These are phyloP conservation scores for Tolypocladium capitatum DNA, from an alignment of 2,329 filamentous ascomycete species.

Conservation along the genomic window DNA sequence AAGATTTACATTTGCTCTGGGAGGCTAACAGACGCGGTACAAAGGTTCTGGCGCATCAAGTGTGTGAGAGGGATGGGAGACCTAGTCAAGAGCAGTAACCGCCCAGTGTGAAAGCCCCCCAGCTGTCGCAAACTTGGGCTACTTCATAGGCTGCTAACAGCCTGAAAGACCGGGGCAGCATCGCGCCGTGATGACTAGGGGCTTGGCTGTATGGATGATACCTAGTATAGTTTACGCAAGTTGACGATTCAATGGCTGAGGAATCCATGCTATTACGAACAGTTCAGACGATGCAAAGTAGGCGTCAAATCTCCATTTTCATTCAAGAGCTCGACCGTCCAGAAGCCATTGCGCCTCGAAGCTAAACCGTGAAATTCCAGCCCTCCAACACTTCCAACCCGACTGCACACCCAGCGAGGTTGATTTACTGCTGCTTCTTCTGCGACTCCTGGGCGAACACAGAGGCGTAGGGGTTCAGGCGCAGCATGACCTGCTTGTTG, in stretches of 20 bases:
- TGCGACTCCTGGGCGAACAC: conserved; percentile 62
- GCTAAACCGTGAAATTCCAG: conserved; percentile 20
- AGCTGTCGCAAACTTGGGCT: neutral
- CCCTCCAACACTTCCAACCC: conserved; percentile 11
- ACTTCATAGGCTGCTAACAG: neutral
- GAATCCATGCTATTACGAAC: neutral
- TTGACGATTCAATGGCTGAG: neutral
- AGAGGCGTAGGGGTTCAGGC: conserved; percentile 95
- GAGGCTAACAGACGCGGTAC: too few relatives aligned
- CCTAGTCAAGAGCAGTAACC: neutral
- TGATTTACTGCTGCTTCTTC: conserved; percentile 27
- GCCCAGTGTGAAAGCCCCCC: neutral
- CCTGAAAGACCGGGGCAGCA: neutral
- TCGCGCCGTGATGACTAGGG: neutral
- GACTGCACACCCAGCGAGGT: conserved; percentile 26
- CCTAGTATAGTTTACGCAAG: too few relatives aligned
- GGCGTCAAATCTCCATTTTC: conserved; percentile 19
- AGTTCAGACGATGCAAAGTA: neutral
- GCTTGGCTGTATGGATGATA: neutral
- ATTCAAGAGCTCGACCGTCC: conserved; percentile 21
- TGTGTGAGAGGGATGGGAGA: too few relatives aligned
- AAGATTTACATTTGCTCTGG: too few relatives aligned
- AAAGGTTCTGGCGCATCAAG: too few relatives aligned
- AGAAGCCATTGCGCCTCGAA: conserved; percentile 25
- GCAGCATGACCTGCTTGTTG: conserved; percentile 98